phyloP scores from a whole-genome alignment of 148 eudicot species.

The Diospyros lotus region DNA sequence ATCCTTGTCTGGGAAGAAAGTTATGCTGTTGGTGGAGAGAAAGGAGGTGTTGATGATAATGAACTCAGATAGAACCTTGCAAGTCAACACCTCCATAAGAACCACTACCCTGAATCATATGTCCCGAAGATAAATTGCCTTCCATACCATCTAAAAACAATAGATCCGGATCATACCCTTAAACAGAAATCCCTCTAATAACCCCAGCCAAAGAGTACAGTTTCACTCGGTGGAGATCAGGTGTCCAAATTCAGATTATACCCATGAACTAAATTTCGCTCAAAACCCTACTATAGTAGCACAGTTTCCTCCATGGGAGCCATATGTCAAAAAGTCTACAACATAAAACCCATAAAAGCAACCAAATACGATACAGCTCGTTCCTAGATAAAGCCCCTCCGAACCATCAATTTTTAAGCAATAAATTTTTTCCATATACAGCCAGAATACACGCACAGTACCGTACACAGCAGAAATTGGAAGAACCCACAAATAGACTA shows the following conservation, averaged over 20 bases:
- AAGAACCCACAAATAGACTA: background rate
- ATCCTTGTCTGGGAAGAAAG: constrained; percentile 40
- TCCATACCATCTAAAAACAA: constrained; percentile 30
- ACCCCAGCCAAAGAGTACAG: constrained; percentile 1
- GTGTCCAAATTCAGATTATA: background rate
- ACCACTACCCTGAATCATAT: constrained; percentile 35
- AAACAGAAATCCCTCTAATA: background rate
- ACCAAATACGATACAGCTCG: background rate
- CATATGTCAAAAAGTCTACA: background rate
- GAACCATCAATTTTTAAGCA: background rate
- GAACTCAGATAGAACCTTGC: constrained; percentile 55
- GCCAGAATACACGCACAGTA: constrained; percentile 3
- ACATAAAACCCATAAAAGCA: background rate
- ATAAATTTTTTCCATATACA: background rate
- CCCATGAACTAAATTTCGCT: background rate
- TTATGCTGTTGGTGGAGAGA: constrained; percentile 40
- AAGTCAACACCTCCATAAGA: constrained; percentile 54
- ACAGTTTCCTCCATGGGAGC: constrained; percentile 6
- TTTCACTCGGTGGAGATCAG: background rate
- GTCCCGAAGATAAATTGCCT: constrained; percentile 48
- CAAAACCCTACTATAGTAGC: background rate
- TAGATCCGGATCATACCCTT: constrained; percentile 8
- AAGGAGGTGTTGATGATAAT: constrained; percentile 45
- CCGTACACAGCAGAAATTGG: background rate
- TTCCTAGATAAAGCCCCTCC: background rate